A percentile compares a stretch with the other conserved stretches of the same genome.
Evolutionary conservation across 163 green algal species (phyloP).

Genomic region (Smithsoniella earleae): DNA sequence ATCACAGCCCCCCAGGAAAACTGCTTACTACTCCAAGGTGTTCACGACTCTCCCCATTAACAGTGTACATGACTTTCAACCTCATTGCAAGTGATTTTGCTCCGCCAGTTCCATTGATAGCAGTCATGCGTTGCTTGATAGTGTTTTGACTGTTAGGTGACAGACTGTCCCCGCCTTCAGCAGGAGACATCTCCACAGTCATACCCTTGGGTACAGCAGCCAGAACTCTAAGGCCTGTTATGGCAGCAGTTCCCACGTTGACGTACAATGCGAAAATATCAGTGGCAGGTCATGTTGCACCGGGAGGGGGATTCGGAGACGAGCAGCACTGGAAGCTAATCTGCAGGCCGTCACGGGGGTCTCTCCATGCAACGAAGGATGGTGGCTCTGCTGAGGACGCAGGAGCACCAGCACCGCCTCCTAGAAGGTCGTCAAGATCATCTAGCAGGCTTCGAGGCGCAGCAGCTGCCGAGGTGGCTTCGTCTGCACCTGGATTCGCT

Average conservation of each 20-base stretch:
- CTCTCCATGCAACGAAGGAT: neutral
- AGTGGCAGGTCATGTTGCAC: conserved; percentile 36
- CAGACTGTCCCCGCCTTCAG: conserved; percentile 43
- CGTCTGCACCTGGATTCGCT: neutral
- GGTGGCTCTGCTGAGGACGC: conserved; percentile 11
- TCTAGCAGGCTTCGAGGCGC: conserved; percentile 26
- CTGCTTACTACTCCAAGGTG: conserved; percentile 56
- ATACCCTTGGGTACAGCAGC: conserved; percentile 93
- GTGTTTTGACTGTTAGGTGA: conserved; percentile 33
- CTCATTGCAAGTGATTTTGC: conserved; percentile 74
- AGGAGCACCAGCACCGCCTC: conserved; percentile 3
- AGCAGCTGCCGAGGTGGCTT: neutral
- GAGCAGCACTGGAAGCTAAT: conserved; percentile 53
- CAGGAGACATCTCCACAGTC: conserved; percentile 68
- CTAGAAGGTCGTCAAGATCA: conserved; percentile 34
- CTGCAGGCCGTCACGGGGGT: conserved; percentile 46
- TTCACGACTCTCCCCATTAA: conserved; percentile 30
- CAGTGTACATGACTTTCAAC: conserved; percentile 61
- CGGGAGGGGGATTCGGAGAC: conserved; percentile 54
- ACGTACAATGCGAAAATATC: conserved; percentile 61
- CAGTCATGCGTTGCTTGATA: conserved; percentile 62
- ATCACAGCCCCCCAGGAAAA: conserved; percentile 49
- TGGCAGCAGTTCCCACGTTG: conserved; percentile 46
- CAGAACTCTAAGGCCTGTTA: conserved; percentile 73
- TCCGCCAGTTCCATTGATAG: conserved; percentile 75